Evolutionary conservation across 2,329 filamentous ascomycete genomes (phyloP).

Genomic region (Mycogone perniciosa): DNA sequence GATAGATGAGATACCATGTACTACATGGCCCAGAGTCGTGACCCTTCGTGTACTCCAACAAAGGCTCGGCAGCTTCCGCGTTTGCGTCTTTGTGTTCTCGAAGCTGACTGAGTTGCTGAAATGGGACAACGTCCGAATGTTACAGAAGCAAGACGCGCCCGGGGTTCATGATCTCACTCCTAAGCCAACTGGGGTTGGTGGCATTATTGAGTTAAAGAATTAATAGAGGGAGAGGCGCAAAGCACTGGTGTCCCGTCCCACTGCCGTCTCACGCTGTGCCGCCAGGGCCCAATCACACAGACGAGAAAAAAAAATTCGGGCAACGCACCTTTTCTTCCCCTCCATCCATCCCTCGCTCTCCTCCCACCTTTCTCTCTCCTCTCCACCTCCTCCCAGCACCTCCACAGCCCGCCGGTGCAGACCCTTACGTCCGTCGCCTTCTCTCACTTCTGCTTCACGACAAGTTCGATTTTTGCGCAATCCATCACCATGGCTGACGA

Average conservation of each 20-base stretch:
- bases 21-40: too few relatives aligned
- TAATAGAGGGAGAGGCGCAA: constrained; percentile 1
- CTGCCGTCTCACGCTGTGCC: constrained; percentile 16
- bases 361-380: constrained; percentile 15
- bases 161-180: too few relatives aligned
- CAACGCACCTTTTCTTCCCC: constrained; percentile 13
- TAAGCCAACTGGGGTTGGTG: too few relatives aligned
- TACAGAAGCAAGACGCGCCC: too few relatives aligned
- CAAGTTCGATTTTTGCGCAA: constrained; percentile 32
- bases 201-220: background rate
- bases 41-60: too few relatives aligned
- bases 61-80: too few relatives aligned
- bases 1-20: too few relatives aligned
- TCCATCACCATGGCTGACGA: constrained; percentile 54
- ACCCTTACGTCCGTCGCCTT: constrained; percentile 11
- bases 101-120: too few relatives aligned
- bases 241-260: constrained; percentile 14
- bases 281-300: constrained; percentile 31
- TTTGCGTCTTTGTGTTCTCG: too few relatives aligned
- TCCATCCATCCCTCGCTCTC: constrained; percentile 12
- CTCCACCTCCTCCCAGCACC: constrained; percentile 18
- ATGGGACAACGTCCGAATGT: too few relatives aligned
- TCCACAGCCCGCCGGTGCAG: constrained; percentile 17
- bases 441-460: constrained; percentile 23
- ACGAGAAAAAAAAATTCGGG: constrained; percentile 32